Evolutionary conservation across 352 stramenopile species (phyloP), one percentile per base, ranked within the genome.

Genomic region (Phytopythium vexans): DNA sequence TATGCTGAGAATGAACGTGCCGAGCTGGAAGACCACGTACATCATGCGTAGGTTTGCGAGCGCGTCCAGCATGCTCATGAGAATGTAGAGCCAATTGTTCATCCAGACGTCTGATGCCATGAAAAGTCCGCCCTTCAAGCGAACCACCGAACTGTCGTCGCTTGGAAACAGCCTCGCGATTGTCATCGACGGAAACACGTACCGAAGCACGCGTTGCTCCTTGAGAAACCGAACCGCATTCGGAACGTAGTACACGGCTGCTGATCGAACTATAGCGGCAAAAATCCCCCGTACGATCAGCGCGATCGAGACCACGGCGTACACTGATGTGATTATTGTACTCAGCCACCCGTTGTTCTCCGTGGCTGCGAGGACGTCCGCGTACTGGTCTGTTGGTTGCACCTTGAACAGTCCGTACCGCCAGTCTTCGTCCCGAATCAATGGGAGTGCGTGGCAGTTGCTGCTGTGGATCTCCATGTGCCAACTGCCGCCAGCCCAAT

Each of bases 71-170:
- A 74, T 68, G 45, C 66, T 78, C 1, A 75, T 39, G 9, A 33
- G 15, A 35, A 78, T 70, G 56, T 75, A 75, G 11, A 78, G 39
- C 69, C 69, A 75, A 47, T 79, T 54, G 48, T 75, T 75, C 55
- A 74, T 66, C 69, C 69, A 79, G 10, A 72, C 10, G 43, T 75
- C 60, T 42, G 66, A 73, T 0, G 59, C 69, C 41, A 70, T 64
- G 35, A 72, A 41, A 4, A 60, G 31, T 7, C 41, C 40, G 15
- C 62, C 43, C 12, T 72, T 73, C 21, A 73, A 49, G 5, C 44
- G 60, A 6, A 52, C 52, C 3, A 66, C 40, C 3, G 38, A 10
- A 31, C 52, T 53, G 11, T 62, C 34, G 15, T 49, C 35, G 14
- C 47, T 35, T 3, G 40, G 4, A 1, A 49, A 15, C 43, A 48